Evolutionary conservation across 768 basidiomycete genomes (phyloP), one percentile per base, ranked within the genome.

Genomic region (Mycena polygramma): DNA sequence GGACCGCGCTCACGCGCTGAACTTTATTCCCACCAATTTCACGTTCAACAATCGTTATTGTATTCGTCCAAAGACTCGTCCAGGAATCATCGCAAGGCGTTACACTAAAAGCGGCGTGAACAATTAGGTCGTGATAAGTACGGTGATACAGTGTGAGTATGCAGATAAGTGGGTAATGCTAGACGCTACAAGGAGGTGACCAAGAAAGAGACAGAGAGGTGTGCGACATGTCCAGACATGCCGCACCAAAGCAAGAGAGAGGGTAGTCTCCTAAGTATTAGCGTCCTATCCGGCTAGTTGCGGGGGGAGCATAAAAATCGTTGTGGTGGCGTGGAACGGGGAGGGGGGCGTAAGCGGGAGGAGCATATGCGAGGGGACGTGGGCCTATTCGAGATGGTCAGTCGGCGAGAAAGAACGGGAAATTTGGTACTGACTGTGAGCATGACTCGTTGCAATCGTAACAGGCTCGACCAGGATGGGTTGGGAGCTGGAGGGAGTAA

Each of bases 391-490:
- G n/a, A 30, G 17, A 58, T 45, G 11, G 45, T 70, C 43, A 67
- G 55, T 52, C 37, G 17, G 17, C 10, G 20, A n/a, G 36, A 30
- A 24, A 17, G 17, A 39, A 58, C 46, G 2, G 41, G 3, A n/a
- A 8, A 53, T 22, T 13, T 7, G 26, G 51, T n/a, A 70, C 72
- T 67, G 57, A 73, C 72, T 70, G 62, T 73, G 84, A 13, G 84
- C 83, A 68, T 86, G 81, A 79, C 85, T 82, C 6, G 88, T 88
- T 26, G 84, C 85, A 57, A 89, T 87, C 73, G 87, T 84, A 35
- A 89, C 85, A 20, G 85, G 85, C 74, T 86, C 85, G 20, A 83
- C 83, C 48, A 88, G 75, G 22, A 88, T 79, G 13, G 82, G 77
- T 7, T 79, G 75, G 19, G 78, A 74, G 63, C 83, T 81, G 24